Evolutionary conservation across 2,329 filamentous ascomycete genomes (phyloP).

Genomic region (Aschersonia sp.): DNA sequence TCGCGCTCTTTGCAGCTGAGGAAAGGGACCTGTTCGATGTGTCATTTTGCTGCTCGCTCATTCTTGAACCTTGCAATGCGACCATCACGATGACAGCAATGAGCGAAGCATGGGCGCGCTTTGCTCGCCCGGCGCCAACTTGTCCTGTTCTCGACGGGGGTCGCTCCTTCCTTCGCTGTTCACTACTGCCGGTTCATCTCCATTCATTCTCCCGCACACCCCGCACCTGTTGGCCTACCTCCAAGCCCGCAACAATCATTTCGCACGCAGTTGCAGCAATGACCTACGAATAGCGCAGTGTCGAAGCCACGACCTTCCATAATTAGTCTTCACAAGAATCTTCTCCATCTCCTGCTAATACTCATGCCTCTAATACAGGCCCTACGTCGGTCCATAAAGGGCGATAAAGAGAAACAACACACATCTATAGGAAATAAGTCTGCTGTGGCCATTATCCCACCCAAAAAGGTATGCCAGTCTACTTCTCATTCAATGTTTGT

Average conservation of each 20-base stretch:
- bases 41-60: too few relatives aligned
- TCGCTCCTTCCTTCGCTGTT: background rate
- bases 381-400: constrained; percentile 79
- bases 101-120: background rate
- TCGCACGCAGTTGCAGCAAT: background rate
- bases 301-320: background rate
- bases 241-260: background rate
- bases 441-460: constrained; percentile 75
- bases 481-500: background rate
- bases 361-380: constrained; percentile 41
- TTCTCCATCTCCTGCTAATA: constrained; percentile 18
- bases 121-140: background rate
- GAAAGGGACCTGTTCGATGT: too few relatives aligned
- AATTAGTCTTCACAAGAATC: background rate
- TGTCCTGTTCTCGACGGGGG: too few relatives aligned
- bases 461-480: constrained; percentile 62
- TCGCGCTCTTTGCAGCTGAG: too few relatives aligned
- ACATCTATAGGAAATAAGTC: constrained; percentile 73
- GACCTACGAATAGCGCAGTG: background rate
- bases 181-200: background rate
- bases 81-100: background rate
- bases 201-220: background rate
- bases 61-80: background rate
- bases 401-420: constrained; percentile 61
- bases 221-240: background rate